A percentile compares a stretch with the other conserved stretches of the same genome.
These are phyloP conservation scores for Fusarium nisikadoi DNA, from an alignment of 2,329 filamentous ascomycete genomes.

Conservation along the genomic window DNA sequence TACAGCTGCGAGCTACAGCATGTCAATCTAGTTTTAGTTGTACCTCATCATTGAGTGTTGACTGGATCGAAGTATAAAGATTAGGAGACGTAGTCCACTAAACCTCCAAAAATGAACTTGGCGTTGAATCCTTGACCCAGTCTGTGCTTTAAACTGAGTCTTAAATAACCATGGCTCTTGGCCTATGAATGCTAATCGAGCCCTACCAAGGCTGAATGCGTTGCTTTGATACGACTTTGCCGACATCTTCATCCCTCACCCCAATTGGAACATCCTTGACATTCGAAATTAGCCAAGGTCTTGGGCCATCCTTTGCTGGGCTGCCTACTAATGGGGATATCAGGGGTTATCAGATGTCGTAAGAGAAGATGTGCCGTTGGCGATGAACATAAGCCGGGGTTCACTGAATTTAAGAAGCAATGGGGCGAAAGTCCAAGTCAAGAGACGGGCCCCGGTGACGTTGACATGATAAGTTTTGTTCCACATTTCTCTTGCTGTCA, in stretches of 20 bases:
- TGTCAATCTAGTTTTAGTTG: no score
- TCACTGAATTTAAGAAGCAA: neutral
- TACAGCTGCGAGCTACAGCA: no score
- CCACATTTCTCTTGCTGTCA: neutral
- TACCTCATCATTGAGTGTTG: neutral
- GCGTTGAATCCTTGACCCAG: neutral
- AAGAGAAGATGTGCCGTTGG: neutral
- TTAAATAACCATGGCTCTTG: neutral
- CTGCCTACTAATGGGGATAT: neutral
- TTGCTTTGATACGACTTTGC: neutral
- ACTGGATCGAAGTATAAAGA: rapidly evolving
- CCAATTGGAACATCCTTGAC: neutral
- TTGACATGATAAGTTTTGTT: neutral
- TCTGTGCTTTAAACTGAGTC: neutral
- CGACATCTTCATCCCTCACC: neutral
- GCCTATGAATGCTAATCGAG: neutral
- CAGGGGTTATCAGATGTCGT: neutral
- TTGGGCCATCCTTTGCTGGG: neutral
- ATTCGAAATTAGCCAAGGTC: neutral
- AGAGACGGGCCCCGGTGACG: neutral
- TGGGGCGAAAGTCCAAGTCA: neutral
- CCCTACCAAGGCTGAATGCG: neutral
- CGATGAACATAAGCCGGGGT: neutral
- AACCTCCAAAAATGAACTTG: neutral
- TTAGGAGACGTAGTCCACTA: neutral